Percentiles rank a stretch among this genome's conserved stretches.
Evolutionary conservation across 202 grass and related monocot species (phyloP).

Genomic region (Elaeis oleifera): DNA sequence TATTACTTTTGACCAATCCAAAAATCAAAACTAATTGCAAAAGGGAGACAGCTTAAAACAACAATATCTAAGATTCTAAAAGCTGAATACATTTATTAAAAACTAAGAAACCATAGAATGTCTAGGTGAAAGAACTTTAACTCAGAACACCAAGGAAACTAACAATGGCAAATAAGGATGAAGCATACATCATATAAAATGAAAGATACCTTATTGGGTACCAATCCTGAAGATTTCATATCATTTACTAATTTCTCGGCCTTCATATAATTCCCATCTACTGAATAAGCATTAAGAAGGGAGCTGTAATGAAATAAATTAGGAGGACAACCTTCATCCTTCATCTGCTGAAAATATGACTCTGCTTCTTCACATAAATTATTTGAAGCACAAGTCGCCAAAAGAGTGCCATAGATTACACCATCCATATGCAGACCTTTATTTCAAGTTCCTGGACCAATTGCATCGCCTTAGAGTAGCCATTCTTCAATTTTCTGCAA

Average conservation of each 20-base stretch:
- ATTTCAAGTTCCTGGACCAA: constrained; percentile 62
- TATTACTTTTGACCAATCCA: too few relatives aligned
- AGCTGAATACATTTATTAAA: too few relatives aligned
- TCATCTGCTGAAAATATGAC: constrained; percentile 81
- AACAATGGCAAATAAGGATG: constrained; percentile 4
- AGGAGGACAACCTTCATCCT: constrained; percentile 67
- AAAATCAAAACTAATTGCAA: too few relatives aligned
- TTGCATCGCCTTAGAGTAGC: constrained; percentile 62
- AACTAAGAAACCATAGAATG: too few relatives aligned
- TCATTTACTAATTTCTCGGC: constrained; percentile 77
- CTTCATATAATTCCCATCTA: constrained; percentile 58
- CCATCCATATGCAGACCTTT: constrained; percentile 64
- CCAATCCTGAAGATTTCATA: constrained; percentile 64
- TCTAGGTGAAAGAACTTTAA: too few relatives aligned
- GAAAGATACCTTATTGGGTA: constrained; percentile 69
- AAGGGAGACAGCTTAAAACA: too few relatives aligned
- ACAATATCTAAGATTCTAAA: too few relatives aligned
- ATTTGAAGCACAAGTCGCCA: constrained; percentile 81
- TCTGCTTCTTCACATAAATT: constrained; percentile 75
- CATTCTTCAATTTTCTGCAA: constrained; percentile 65
- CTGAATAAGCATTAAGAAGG: constrained; percentile 73
- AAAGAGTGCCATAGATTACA: constrained; percentile 80
- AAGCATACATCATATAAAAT: constrained; percentile 17
- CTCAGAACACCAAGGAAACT: too few relatives aligned
- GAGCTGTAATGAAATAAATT: constrained; percentile 98